Conservation (phyloP, 805 yeast species). For the Wickerhamomyces bovis region DNA sequence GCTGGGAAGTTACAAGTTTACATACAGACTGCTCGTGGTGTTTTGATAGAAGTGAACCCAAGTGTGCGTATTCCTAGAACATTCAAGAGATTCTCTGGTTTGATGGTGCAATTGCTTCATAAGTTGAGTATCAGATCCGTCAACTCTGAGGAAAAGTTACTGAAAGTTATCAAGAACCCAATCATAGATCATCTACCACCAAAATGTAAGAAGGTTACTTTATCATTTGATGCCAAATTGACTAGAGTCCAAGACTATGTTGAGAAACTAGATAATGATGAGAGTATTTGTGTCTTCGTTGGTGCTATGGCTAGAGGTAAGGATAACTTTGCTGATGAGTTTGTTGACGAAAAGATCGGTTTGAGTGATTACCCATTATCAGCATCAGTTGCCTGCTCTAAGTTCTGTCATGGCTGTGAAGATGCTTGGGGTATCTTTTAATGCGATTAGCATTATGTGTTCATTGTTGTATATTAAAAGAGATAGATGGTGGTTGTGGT, state of each 20-base stretch:
- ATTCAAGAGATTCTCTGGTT: constrained; percentile 93
- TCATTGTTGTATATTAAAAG: neutral
- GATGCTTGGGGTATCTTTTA: constrained; percentile 85
- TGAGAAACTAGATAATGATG: constrained; percentile 70
- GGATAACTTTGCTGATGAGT: constrained; percentile 96
- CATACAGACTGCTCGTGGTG: constrained; percentile 93
- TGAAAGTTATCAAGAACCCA: constrained; percentile 94
- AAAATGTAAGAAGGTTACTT: constrained; percentile 88
- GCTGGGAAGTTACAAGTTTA: constrained; percentile 96
- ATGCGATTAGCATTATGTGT: neutral
- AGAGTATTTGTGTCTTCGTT: constrained; percentile 94
- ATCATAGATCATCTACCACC: constrained; percentile 95
- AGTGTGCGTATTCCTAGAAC: constrained; percentile 97
- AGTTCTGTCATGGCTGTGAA: constrained; percentile 97
- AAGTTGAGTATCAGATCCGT: constrained; percentile 90
- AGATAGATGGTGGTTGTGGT: neutral
- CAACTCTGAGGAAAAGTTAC: constrained; percentile 87
- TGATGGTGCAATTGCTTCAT: constrained; percentile 95
- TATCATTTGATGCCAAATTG: constrained; percentile 88
- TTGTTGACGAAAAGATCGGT: constrained; percentile 92
- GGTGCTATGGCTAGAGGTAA: constrained; percentile 99
- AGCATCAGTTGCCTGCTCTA: constrained; percentile 97
- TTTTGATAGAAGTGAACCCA: constrained; percentile 92
- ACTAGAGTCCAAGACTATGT: constrained; percentile 87
- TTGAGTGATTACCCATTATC: constrained; percentile 92